phyloP scores from a whole-genome alignment of 1,139 yeast species.

The Komagataea norvegica region DNA sequence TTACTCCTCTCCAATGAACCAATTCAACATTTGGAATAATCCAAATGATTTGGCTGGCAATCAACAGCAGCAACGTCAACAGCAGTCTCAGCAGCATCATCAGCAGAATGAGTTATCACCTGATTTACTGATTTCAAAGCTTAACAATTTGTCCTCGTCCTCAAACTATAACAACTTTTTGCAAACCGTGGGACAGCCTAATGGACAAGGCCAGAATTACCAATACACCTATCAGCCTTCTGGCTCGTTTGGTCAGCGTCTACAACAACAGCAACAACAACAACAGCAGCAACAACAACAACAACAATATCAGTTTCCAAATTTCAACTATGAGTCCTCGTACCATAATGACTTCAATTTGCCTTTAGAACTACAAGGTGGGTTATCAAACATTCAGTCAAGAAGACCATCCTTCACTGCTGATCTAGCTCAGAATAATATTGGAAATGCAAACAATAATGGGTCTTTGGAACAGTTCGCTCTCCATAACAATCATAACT shows the following conservation, averaged over 20 bases:
- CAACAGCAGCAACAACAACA: constrained; percentile 2
- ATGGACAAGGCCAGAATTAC: constrained; percentile 4
- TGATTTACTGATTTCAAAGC: constrained; percentile 18
- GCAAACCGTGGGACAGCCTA: constrained; percentile 6
- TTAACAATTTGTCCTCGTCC: constrained; percentile 15
- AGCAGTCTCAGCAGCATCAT: constrained; percentile 10
- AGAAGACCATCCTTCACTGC: constrained; percentile 66
- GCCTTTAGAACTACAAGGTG: constrained; percentile 61
- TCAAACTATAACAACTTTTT: constrained; percentile 11
- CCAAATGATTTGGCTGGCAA: background rate
- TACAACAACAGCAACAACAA: background rate
- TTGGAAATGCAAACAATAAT: constrained; percentile 7
- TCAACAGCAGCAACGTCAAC: constrained; percentile 15
- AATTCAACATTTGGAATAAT: constrained; percentile 18
- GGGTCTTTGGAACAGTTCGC: constrained; percentile 11
- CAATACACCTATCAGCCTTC: constrained; percentile 5
- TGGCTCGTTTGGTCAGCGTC: background rate
- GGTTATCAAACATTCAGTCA: constrained; percentile 54
- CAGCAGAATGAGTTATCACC: constrained; percentile 12
- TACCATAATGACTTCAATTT: constrained; percentile 35
- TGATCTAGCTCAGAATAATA: constrained; percentile 31
- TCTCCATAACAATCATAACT: constrained; percentile 8
- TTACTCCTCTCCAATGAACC: constrained; percentile 13
- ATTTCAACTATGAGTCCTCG: constrained; percentile 7
- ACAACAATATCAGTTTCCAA: constrained; percentile 4